These are phyloP conservation scores for Lentinula edodes DNA, from an alignment of 768 basidiomycete species.

Conservation along the genomic window DNA sequence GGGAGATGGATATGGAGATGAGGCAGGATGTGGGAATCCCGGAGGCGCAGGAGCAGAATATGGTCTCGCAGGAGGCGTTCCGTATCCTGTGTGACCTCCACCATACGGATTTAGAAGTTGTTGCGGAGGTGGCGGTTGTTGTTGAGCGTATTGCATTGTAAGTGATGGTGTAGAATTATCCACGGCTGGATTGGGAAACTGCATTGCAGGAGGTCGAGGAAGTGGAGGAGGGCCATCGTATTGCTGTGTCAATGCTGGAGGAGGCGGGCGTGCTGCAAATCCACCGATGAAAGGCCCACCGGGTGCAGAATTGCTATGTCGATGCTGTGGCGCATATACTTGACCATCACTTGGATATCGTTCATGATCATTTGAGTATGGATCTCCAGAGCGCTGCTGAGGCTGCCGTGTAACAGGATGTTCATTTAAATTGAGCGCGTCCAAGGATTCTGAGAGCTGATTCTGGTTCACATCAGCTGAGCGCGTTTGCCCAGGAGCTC, in stretches of 20 bases:
- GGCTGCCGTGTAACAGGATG: slow-evolving; percentile 5
- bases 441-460: slow-evolving; percentile 24
- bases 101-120: slow-evolving; percentile 25
- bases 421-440: slow-evolving; percentile 24
- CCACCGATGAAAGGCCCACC: slow-evolving; percentile 41
- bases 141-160: slow-evolving; percentile 30
- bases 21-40: not conserved
- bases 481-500: not conserved
- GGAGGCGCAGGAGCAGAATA: slow-evolving; percentile 22
- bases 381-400: not conserved
- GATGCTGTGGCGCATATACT: not conserved
- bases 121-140: slow-evolving; percentile 20
- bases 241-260: not conserved
- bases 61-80: slow-evolving; percentile 22
- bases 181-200: slow-evolving; percentile 22
- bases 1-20: not conserved
- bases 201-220: slow-evolving; percentile 18
- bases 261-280: slow-evolving; percentile 23
- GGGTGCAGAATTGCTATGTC: not conserved
- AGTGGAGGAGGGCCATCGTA: slow-evolving; percentile 9
- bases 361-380: not conserved
- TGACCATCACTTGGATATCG: not conserved
- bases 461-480: not conserved
- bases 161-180: slow-evolving; percentile 19
- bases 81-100: not conserved